These are phyloP conservation scores for Taxawa tesnikishii DNA, from an alignment of 2,329 filamentous ascomycete genomes.

Conservation along the genomic window DNA sequence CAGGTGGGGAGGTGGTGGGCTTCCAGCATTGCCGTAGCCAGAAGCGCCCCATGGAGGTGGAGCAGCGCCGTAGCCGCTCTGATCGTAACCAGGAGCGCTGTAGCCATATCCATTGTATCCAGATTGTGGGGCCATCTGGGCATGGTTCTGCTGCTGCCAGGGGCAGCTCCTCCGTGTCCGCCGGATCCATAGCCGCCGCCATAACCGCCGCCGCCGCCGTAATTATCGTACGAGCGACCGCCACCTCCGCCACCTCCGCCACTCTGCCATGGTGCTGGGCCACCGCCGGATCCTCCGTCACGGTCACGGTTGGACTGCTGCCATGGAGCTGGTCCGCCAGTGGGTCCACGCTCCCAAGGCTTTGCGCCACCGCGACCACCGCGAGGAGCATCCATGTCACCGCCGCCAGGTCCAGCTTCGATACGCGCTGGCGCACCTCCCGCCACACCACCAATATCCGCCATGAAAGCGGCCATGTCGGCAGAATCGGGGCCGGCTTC, in stretches of 20 bases:
- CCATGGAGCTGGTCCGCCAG: conserved; percentile 43
- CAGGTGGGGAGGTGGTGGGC: conserved; percentile 49
- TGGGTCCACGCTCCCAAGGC: conserved; percentile 81
- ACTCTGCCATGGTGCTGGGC: conserved; percentile 23
- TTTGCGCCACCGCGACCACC: conserved; percentile 48
- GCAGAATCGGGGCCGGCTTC: conserved; percentile 72
- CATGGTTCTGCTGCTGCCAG: conserved; percentile 16
- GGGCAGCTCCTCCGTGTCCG: conserved; percentile 11
- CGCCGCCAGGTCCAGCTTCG: conserved; percentile 64
- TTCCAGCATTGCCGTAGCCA: conserved; percentile 20
- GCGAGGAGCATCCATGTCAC: conserved; percentile 38
- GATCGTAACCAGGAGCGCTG: conserved; percentile 7
- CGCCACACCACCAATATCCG: conserved; percentile 65
- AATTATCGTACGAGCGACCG: conserved; percentile 8
- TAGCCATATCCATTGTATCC: conserved; percentile 10
- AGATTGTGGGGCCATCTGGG: conserved; percentile 3
- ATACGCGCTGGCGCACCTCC: conserved; percentile 60
- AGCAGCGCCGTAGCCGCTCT: conserved; percentile 25
- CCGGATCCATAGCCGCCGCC: conserved; percentile 13
- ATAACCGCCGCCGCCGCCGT: conserved; percentile 8
- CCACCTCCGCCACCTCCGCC: conserved; percentile 9
- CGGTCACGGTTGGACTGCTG: conserved; percentile 13
- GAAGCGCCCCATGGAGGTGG: conserved; percentile 19
- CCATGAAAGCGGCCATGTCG: conserved; percentile 98
- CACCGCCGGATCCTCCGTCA: conserved; percentile 15